Evolutionary conservation across 2,329 filamentous ascomycete genomes (phyloP).

Genomic region (Pleoardoris graminearum): DNA sequence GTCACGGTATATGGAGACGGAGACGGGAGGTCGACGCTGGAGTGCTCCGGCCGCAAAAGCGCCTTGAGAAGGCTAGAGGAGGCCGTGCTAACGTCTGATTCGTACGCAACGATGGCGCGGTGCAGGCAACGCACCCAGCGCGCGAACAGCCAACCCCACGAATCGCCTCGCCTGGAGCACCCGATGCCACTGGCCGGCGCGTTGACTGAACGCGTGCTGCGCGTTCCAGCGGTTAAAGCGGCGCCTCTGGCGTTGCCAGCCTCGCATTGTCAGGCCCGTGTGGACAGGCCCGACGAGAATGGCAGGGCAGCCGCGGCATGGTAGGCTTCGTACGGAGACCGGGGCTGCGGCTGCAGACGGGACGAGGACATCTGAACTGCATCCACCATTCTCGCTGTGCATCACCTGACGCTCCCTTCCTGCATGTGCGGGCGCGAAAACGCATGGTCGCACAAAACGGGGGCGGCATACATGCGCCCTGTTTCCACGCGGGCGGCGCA

Average conservation of each 20-base stretch:
- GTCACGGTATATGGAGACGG: constrained; percentile 9
- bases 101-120: constrained; percentile 28
- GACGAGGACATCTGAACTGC: neutral
- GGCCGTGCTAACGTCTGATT: constrained; percentile 23
- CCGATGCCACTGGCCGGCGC: neutral
- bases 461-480: neutral
- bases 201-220: constrained; percentile 1
- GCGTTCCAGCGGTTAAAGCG: constrained; percentile 22
- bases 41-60: constrained; percentile 30
- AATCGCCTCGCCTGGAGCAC: neutral
- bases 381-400: neutral
- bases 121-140: constrained; percentile 17
- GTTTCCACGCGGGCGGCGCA: neutral
- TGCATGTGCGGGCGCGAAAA: constrained; percentile 18
- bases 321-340: too few species aligned
- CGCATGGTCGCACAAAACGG: constrained; percentile 7
- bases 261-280: too few species aligned
- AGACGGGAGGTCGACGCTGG: constrained; percentile 20
- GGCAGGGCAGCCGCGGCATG: neutral
- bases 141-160: constrained; percentile 11
- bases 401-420: constrained; percentile 18
- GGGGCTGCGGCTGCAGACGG: too few species aligned
- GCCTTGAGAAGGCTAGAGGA: constrained; percentile 11
- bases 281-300: neutral
- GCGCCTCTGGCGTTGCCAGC: constrained; percentile 6